These are phyloP conservation scores for Melampsora larici-populina DNA, from an alignment of 1,284 basidiomycete species.

Conservation along the genomic window DNA sequence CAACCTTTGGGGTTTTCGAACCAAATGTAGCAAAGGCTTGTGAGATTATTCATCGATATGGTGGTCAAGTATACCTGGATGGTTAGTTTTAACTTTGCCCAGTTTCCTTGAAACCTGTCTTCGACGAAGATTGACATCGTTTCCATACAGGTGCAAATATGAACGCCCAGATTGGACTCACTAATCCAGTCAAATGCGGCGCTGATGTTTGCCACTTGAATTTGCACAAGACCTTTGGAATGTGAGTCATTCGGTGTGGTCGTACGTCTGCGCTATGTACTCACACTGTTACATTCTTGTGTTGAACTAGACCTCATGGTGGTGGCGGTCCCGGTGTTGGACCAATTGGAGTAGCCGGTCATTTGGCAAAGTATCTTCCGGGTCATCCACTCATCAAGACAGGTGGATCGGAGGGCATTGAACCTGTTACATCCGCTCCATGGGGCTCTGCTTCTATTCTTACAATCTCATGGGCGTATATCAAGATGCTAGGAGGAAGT, in stretches of 20 bases:
- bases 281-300: slow-evolving; percentile 49
- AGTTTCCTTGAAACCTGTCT: background rate
- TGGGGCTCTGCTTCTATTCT: slow-evolving; percentile 93
- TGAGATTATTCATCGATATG: slow-evolving; percentile 86
- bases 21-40: slow-evolving; percentile 83
- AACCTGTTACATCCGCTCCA: slow-evolving; percentile 84
- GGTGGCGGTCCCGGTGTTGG: slow-evolving; percentile 94
- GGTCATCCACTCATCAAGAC: slow-evolving; percentile 75
- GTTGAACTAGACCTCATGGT: slow-evolving; percentile 72
- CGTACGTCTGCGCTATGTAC: slow-evolving; percentile 49
- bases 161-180: slow-evolving; percentile 91
- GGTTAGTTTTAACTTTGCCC: slow-evolving; percentile 57
- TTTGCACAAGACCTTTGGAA: slow-evolving; percentile 92
- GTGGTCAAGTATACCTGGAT: slow-evolving; percentile 96
- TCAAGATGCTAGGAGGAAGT: slow-evolving; percentile 59
- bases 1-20: slow-evolving; percentile 96
- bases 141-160: slow-evolving; percentile 70
- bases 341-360: slow-evolving; percentile 91
- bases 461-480: slow-evolving; percentile 95
- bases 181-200: slow-evolving; percentile 90
- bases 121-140: background rate
- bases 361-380: slow-evolving; percentile 90
- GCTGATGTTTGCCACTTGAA: slow-evolving; percentile 98
- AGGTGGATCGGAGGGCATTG: slow-evolving; percentile 62
- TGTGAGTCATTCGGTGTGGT: slow-evolving; percentile 58